These are phyloP conservation scores for Breynia disticha DNA, from an alignment of 441 rosid species.

Conservation along the genomic window DNA sequence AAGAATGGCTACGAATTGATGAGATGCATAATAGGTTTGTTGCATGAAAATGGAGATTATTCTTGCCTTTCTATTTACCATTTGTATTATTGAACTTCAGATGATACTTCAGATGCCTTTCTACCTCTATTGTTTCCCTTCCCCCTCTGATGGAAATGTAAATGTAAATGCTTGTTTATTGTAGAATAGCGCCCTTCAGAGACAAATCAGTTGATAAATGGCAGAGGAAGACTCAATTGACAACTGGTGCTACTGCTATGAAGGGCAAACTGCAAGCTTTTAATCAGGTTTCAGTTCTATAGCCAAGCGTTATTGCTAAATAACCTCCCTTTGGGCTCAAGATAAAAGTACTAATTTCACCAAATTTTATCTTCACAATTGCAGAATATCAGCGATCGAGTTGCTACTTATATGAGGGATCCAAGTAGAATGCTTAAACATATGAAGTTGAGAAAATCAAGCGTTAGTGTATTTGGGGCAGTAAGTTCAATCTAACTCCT, in stretches of 20 bases:
- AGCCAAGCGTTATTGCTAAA: neutral
- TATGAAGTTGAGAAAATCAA: conserved; percentile 75
- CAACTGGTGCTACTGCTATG: conserved; percentile 89
- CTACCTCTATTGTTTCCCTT: too few species aligned
- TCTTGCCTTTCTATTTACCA: too few species aligned
- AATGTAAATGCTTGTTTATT: conserved; percentile 21
- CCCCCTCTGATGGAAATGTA: too few species aligned
- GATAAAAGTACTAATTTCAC: conserved; percentile 9
- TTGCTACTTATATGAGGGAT: conserved; percentile 83
- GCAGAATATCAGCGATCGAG: conserved; percentile 91
- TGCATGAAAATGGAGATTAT: neutral
- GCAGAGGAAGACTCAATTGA: conserved; percentile 89
- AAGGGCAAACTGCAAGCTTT: conserved; percentile 80
- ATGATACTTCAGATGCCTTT: too few species aligned
- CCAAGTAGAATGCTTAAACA: conserved; percentile 93
- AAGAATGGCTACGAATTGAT: conserved; percentile 61
- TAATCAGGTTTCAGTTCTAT: conserved; percentile 60
- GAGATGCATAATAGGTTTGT: conserved; percentile 60
- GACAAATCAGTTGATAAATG: conserved; percentile 86
- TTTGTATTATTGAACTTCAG: too few species aligned
- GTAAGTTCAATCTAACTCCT: conserved; percentile 37
- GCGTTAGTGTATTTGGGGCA: conserved; percentile 51
- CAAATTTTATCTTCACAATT: conserved; percentile 11
- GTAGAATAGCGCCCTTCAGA: conserved; percentile 68
- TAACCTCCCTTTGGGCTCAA: neutral